Evolutionary conservation across 768 basidiomycete species (phyloP), one percentile per base, ranked within the genome.

Genomic region (Russula sp.): DNA sequence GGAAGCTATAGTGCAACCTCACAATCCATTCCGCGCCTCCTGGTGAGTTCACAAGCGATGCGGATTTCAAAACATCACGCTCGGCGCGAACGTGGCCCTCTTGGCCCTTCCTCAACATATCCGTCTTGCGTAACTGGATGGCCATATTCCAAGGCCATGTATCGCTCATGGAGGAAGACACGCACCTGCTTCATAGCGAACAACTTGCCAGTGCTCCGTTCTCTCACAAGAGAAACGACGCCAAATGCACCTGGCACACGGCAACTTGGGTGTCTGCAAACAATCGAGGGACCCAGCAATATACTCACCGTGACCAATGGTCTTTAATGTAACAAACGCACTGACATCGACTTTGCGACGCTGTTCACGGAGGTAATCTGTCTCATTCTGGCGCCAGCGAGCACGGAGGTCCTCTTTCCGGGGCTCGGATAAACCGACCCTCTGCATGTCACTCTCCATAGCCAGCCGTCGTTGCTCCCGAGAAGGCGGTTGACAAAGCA

Each of bases 81-180:
- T 98, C 94, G 45, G 95, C 96, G 56, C 93, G 87, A 70, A 97
- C 90, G 74, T 98, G 96, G 1, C 94, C 96, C 75, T 98, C 96
- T 74, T 98, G 96, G 25, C 93, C 92, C 78, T 94, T 95, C 56
- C 91, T 87, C 70, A 96, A 81, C 93, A 96, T 94, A 74, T 94
- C 92, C 64, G 83, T 83, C 77, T 92, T 93, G 65, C 90, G 84
- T 71, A 91, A 77, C 89, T 90, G 70, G 59, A 56, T 69, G 65
- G 66, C 67, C 18, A 63, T 59, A 18, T 41, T 14, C 25, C 49
- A 51, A 38, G 56, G 67, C 66, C 65, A 56, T 66, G 51, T 68
- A 49, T 46, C 25, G 36, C 46, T 38, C 64, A 47, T 61, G 66
- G 73, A 55, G 41, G 47, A 57, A 48, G 36, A 58, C 38, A 54